Evolutionary conservation across 768 basidiomycete species (phyloP), one percentile per base, ranked within the genome.

Genomic region (Boletus edulis): DNA sequence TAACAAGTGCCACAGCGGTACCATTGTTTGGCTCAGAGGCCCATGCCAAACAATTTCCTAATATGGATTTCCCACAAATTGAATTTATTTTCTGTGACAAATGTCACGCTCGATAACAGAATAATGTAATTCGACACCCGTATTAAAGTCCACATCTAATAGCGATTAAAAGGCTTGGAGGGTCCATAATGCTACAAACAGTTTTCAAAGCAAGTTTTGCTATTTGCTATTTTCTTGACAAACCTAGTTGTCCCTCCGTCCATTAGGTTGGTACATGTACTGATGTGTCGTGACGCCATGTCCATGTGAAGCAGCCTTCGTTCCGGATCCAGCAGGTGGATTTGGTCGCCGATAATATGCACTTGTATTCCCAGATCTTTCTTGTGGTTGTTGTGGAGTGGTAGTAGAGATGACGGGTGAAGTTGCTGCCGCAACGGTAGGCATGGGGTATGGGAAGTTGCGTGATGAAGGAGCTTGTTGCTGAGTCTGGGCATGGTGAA

Each of bases 361-460:
- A 55, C 75, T 73, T 14, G 78, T 48, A 45, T 49, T 57, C 35
- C 62, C 67, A 9, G 63, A 41, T 43, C 67, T 61, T 31, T 71
- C 71, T 44, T 53, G 65, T 0, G 44, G 76, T 37, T 74, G 78
- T n/a, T 79, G 80, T 48, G 51, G 63, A 17, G 67, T 42, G 1
- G 76, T 61, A n/a, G 73, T 60, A 4, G 78, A 59, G 20, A 86
- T 74, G 4, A 85, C 79, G 3, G 85, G 79, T 6, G 85, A 81
- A 0, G 83, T 82, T 43, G 78, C 77, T 11, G 78, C 82, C 1
- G 87, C 86, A 31, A 87, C 79, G 1, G 84, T 86, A 2, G 87
- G 86, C 85, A 88, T 87, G 7, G 87, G 85, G 79, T 84, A 89
- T 5, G 85, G 84, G 46, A 83, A 64, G 43, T 56, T 65, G 27